Base-by-base conservation (phyloP, 106 monocot species). In the Triglochin maritima region DNA sequence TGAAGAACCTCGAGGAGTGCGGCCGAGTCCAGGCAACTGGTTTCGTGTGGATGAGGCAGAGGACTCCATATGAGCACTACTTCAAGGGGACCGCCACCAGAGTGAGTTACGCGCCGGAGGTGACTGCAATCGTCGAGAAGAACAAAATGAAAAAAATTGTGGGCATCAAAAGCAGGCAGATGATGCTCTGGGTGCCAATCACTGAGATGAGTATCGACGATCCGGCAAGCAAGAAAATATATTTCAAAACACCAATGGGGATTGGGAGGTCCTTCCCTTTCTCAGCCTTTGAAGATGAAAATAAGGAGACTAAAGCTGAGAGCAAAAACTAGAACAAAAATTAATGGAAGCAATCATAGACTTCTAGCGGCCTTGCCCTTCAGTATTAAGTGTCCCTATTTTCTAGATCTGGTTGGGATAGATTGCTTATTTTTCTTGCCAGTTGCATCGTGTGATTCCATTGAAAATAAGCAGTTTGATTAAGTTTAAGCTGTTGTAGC, bases 41-140 rank as follows among this genome's bases (percentile, higher is more conserved):
- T 5, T 95, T 87, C 60, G 90, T 95, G 58, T 95, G 94, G 94
- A 90, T 95, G 94, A 83, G 72, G 71, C 75, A 67, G 71, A 71
- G 50, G 67, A 49, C 58, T 5, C 59, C 75, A 3, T 61, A 17
- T 44, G 71, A 80, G 49, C 80, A 80, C 75, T 76, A 54, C 62
- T 80, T 80, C 80, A 71, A 71, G 54, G 76, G 75, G 12, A 76
- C 71, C 4, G 17, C 65, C 49, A 67, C 66, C 3, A 54, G 53
- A 43, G 80, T 80, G 59, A 71, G 71, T 47, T 80, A 80, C 67
- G 65, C 80, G 2, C 3, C 54, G 8, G 80, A 80, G 71, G 76
- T 80, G 56, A 80, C 80, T 3, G 80, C 80, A 1, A 67, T 62
- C 53, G 62, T 80, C 4, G 80, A 80, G 71, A 75, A 71, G 61